phyloP scores from a whole-genome alignment of 2,329 filamentous ascomycete genomes.

The Aspergillus cejpii region DNA sequence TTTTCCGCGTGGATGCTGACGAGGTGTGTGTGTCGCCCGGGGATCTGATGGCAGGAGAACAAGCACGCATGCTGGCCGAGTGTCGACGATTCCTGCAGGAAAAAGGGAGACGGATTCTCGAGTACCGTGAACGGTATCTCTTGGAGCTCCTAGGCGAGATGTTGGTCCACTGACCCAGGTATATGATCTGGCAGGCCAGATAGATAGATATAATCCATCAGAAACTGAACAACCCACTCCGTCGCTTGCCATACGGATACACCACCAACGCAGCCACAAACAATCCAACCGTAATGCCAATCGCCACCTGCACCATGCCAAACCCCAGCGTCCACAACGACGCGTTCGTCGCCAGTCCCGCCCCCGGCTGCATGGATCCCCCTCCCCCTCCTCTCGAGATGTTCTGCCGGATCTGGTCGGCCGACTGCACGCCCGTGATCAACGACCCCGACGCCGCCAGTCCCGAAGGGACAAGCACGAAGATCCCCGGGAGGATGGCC shows the following conservation, averaged over 20 bases:
- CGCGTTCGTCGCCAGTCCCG: slow-evolving; percentile 23
- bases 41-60: slow-evolving; percentile 1
- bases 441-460: slow-evolving; percentile 53
- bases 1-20: neutral
- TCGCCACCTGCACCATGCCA: slow-evolving; percentile 45
- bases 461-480: slow-evolving; percentile 58
- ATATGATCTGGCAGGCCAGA: neutral
- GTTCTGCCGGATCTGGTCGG: slow-evolving; percentile 47
- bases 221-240: slow-evolving; percentile 44
- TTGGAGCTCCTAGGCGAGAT: slow-evolving; percentile 4
- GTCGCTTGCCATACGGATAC: slow-evolving; percentile 43
- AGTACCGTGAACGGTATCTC: slow-evolving; percentile 12
- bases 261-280: slow-evolving; percentile 44
- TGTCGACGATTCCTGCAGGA: slow-evolving; percentile 6
- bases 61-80: slow-evolving; percentile 3
- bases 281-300: slow-evolving; percentile 44
- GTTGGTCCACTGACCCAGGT: neutral
- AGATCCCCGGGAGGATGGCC: slow-evolving; percentile 80
- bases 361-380: slow-evolving; percentile 32
- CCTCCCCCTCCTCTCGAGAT: slow-evolving; percentile 13
- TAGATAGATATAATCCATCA: slow-evolving; percentile 5
- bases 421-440: slow-evolving; percentile 51
- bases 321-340: slow-evolving; percentile 41
- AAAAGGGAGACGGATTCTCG: slow-evolving; percentile 8
- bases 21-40: neutral